Base-by-base conservation (phyloP, 192 early-diverging fungal genomes). In the Coemansia sp. region DNA sequence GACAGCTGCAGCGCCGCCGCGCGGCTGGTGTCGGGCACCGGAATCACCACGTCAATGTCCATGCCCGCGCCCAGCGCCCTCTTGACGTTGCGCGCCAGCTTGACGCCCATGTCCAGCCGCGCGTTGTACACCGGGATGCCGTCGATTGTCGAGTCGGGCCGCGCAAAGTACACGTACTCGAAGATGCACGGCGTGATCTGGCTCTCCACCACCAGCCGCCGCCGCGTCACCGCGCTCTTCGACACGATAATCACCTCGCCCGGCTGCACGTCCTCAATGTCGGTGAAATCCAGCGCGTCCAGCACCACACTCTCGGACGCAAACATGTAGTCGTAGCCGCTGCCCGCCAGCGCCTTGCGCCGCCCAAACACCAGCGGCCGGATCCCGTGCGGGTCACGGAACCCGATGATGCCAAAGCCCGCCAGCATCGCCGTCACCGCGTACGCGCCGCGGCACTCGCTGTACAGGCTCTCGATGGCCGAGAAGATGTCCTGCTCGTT, bases 141-240 rank as follows among this genome's bases (percentile, higher is more conserved):
- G 69, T 99, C 94, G 58, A 99, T 95, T 53, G 97, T 94, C 22
- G 91, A 93, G 78, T 99, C 97, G 12, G 95, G 94, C 14, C 97
- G 87, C 3, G 95, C 95, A 86, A 98, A 99, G 81, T 99, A 91
- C 42, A 99, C 97, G 59, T 93, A 97, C 78, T 99, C 97, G 60
- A 99, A 99, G 69, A 99, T 93, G 78, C 95, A 98, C 22, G 95
- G 97, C n/a, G 97, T 82, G 50, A 89, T 87, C 32, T 55, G 36
- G 21, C 72, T 70, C 26, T 78, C 50, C 2, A 66, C 60, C 17
- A 84, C 74, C 59, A 92, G 57, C 23, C 85, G 81, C 21, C 87
- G 82, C 39, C 79, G 80, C 26, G 76, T 82, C 25, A 97, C 75
- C 8, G 83, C 83, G 23, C 78, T 74, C 57, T 86, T 88, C 41